Percentiles rank a stretch among this genome's conserved stretches.
phyloP scores from a whole-genome alignment of 257 asterid genomes.

The Plantago ovata region DNA sequence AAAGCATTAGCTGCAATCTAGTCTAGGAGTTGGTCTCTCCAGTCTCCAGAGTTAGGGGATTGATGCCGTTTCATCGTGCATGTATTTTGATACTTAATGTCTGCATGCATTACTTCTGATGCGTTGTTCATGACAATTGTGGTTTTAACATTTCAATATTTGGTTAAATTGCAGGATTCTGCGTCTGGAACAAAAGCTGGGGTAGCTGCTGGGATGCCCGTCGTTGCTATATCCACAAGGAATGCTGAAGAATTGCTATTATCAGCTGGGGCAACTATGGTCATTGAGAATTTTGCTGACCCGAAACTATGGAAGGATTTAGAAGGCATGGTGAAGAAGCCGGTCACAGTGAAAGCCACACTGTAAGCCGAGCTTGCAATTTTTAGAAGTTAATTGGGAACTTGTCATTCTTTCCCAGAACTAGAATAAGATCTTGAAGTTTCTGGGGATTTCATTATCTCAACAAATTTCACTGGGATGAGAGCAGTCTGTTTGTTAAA shows the following conservation, averaged over 20 bases:
- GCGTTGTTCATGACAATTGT: not conserved
- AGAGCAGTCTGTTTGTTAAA: too few species aligned
- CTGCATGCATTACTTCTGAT: not conserved
- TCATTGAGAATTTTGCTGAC: slow-evolving; percentile 61
- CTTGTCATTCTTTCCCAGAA: slow-evolving; percentile 10
- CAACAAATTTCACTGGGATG: too few species aligned
- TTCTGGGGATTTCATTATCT: too few species aligned
- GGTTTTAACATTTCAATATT: not conserved
- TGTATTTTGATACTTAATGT: not conserved
- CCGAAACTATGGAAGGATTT: slow-evolving; percentile 56
- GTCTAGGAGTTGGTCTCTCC: too few species aligned
- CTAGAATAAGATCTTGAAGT: too few species aligned
- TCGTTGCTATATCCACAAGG: slow-evolving; percentile 58
- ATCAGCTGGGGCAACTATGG: slow-evolving; percentile 58
- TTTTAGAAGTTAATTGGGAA: not conserved
- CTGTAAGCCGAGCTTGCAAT: slow-evolving; percentile 21
- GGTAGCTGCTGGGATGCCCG: slow-evolving; percentile 78
- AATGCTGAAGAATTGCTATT: slow-evolving; percentile 53
- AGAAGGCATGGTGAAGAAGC: slow-evolving; percentile 34
- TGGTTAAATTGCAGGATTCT: slow-evolving; percentile 50
- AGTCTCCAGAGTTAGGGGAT: too few species aligned
- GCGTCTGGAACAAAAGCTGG: slow-evolving; percentile 81
- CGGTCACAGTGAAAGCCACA: slow-evolving; percentile 20
- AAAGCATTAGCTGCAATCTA: too few species aligned
- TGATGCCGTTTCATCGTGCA: too few species aligned